These are phyloP conservation scores for Sordariomycetes sp. DNA, from an alignment of 2,329 filamentous ascomycete genomes.

Conservation along the genomic window DNA sequence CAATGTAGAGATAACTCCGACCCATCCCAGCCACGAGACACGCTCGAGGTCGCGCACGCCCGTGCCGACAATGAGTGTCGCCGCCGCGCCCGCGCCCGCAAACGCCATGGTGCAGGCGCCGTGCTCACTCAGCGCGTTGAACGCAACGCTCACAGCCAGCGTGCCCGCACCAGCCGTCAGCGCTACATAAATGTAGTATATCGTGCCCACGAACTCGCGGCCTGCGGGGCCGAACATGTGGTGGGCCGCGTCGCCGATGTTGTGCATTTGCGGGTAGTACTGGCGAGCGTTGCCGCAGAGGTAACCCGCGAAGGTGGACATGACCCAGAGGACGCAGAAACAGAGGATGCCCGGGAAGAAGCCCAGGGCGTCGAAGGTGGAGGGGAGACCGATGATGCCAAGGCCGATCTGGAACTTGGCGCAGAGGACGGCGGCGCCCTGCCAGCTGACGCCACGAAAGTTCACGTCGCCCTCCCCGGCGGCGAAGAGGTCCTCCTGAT, in stretches of 20 bases:
- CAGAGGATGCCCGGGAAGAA: conserved; percentile 13
- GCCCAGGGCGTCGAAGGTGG: conserved; percentile 9
- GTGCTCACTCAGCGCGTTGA: conserved; percentile 16
- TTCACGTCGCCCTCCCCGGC: conserved; percentile 9
- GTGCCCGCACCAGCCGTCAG: conserved; percentile 13
- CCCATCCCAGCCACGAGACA: conserved; percentile 23
- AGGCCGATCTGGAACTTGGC: conserved; percentile 20
- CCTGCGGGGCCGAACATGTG: conserved; percentile 13
- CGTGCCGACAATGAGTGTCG: conserved; percentile 12
- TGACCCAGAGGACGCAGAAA: conserved; percentile 14
- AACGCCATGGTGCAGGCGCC: conserved; percentile 15
- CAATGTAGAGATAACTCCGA: conserved; percentile 34
- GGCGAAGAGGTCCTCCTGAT: not conserved
- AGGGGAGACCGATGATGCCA: conserved; percentile 13
- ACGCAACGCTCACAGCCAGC: conserved; percentile 10
- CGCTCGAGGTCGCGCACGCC: conserved; percentile 10
- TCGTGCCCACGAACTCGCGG: conserved; percentile 12
- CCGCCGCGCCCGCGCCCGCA: conserved; percentile 10
- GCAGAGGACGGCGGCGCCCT: conserved; percentile 26
- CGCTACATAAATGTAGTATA: conserved; percentile 13
- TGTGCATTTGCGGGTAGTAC: conserved; percentile 5
- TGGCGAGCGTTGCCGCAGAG: not conserved
- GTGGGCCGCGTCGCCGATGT: conserved; percentile 13
- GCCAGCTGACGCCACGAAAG: conserved; percentile 23
- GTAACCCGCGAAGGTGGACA: conserved; percentile 7